A percentile compares a stretch with the other conserved stretches of the same genome.
Evolutionary conservation across 441 rosid genomes (phyloP).

Genomic region (Syzygium malaccense): DNA sequence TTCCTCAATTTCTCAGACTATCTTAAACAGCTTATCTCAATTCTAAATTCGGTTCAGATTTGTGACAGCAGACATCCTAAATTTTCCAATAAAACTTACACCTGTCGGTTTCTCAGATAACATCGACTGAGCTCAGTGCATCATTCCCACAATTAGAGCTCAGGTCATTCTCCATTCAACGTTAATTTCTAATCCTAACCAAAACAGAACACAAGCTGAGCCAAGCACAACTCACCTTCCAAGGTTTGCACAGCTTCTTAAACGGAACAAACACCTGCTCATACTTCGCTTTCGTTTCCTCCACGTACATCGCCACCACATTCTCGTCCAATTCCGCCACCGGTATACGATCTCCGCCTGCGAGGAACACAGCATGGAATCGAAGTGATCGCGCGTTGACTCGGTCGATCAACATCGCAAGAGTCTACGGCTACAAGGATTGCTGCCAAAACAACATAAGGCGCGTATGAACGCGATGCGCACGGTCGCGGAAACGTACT

Average conservation of each 20-base stretch:
- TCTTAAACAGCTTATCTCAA: not conserved
- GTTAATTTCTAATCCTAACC: not conserved
- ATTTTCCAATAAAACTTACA: not conserved
- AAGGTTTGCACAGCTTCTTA: slow-evolving; percentile 42
- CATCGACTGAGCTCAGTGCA: not conserved
- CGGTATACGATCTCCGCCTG: slow-evolving; percentile 44
- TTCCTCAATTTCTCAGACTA: not conserved
- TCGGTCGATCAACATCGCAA: not conserved
- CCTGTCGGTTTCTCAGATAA: not conserved
- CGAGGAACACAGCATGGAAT: not conserved
- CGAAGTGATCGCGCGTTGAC: not conserved
- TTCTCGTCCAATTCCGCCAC: slow-evolving; percentile 57
- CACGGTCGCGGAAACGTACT: slow-evolving; percentile 22
- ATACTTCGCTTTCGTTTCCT: slow-evolving; percentile 46
- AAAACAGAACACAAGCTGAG: not conserved
- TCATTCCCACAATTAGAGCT: not conserved
- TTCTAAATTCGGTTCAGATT: not conserved
- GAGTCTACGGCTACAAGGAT: not conserved
- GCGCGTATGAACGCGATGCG: not conserved
- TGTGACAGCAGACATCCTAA: not conserved
- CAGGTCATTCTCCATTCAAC: not conserved
- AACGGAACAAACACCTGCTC: slow-evolving; percentile 50
- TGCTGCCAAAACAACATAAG: not conserved
- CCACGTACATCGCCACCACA: slow-evolving; percentile 54
- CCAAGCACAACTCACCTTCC: slow-evolving; percentile 17